Evolutionary conservation across 352 stramenopile species (phyloP).

Genomic region (Phytophthora citricola): DNA sequence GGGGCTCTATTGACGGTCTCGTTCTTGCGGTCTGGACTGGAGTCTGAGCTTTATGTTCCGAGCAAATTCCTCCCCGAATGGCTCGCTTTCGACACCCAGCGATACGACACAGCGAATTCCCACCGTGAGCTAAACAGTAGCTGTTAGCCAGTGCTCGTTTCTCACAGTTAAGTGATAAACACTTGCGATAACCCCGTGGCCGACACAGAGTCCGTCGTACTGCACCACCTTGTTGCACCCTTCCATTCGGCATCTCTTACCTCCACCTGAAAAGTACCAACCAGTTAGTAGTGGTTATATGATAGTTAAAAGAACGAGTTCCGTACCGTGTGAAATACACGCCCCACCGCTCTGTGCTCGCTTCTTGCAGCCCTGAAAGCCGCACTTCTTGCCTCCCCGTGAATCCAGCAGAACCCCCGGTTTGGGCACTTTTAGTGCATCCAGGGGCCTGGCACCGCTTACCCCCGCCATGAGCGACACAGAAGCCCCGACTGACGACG

Average conservation of each 20-base stretch:
- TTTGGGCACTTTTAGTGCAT: slow-evolving; percentile 50
- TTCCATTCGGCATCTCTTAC: slow-evolving; percentile 52
- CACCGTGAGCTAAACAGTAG: slow-evolving; percentile 57
- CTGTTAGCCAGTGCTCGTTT: slow-evolving; percentile 56
- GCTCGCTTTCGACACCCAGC: slow-evolving; percentile 46
- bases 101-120: slow-evolving; percentile 43
- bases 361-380: slow-evolving; percentile 54
- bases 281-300: slow-evolving; percentile 5
- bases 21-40: not conserved
- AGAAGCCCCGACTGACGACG: slow-evolving; percentile 64
- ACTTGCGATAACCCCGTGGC: slow-evolving; percentile 65
- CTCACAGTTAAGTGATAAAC: slow-evolving; percentile 50
- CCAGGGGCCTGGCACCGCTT: slow-evolving; percentile 48
- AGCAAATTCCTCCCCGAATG: slow-evolving; percentile 44
- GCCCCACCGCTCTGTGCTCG: slow-evolving; percentile 58
- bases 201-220: slow-evolving; percentile 63
- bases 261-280: slow-evolving; percentile 37
- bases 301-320: not conserved
- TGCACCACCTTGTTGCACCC: slow-evolving; percentile 70
- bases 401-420: slow-evolving; percentile 54
- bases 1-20: slow-evolving; percentile 21
- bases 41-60: slow-evolving; percentile 37
- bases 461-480: slow-evolving; percentile 66
- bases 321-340: slow-evolving; percentile 57
- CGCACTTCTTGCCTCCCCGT: slow-evolving; percentile 73